These are phyloP conservation scores for Entomortierella parvispora DNA, from an alignment of 192 early-diverging fungal genomes.

Conservation along the genomic window DNA sequence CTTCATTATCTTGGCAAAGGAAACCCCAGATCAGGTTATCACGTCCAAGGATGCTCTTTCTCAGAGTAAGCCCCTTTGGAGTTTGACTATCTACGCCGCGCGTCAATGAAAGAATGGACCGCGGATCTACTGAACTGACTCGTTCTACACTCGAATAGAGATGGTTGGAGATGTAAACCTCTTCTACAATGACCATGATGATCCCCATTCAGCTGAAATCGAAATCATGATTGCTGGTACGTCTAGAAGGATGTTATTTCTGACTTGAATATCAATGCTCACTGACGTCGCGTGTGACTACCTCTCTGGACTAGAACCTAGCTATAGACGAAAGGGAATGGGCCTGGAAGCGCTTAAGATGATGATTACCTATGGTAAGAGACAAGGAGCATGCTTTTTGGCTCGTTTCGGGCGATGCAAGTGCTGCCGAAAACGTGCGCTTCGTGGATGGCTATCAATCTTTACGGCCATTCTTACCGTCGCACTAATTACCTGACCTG, in stretches of 20 bases:
- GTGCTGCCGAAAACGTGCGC: too few species aligned
- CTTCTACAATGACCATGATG: constrained; percentile 86
- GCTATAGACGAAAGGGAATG: constrained; percentile 58
- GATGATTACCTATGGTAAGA: constrained; percentile 74
- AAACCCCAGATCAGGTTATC: constrained; percentile 20
- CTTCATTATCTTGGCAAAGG: constrained; percentile 70
- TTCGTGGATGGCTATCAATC: neutral
- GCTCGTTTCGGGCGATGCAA: neutral
- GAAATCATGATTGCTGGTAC: constrained; percentile 95
- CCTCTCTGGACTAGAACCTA: constrained; percentile 17
- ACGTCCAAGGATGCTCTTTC: constrained; percentile 20
- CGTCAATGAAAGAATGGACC: constrained; percentile 33
- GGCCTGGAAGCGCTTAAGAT: constrained; percentile 66
- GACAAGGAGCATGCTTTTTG: neutral
- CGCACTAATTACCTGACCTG: too few species aligned
- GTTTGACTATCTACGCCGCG: neutral
- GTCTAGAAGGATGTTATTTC: neutral
- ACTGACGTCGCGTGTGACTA: neutral
- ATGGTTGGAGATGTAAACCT: constrained; percentile 98
- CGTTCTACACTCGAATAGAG: constrained; percentile 31
- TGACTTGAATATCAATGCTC: neutral
- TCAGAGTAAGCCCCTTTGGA: constrained; percentile 31
- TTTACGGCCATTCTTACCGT: too few species aligned
- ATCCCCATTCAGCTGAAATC: constrained; percentile 80
- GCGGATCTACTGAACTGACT: constrained; percentile 32